Evolutionary conservation across 2,329 filamentous ascomycete genomes (phyloP).

Genomic region (Thielaviopsis punctulata): DNA sequence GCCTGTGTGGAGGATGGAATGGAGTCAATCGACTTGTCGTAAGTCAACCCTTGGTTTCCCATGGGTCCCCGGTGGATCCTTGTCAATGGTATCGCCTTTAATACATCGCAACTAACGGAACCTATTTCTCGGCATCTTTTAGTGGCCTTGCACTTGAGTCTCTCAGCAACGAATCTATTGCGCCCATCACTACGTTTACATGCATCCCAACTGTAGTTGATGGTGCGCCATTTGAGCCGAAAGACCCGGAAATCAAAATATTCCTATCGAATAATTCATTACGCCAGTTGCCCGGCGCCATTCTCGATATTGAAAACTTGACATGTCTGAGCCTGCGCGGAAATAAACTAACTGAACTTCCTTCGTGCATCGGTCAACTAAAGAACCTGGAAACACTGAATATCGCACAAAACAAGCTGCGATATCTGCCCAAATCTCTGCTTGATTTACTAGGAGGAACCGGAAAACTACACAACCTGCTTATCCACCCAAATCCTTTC

Average conservation of each 20-base stretch:
- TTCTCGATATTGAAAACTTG: constrained; percentile 45
- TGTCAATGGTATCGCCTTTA: not conserved
- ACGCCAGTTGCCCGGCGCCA: constrained; percentile 34
- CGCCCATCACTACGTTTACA: constrained; percentile 36
- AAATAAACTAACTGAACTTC: constrained; percentile 44
- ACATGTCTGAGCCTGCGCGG: constrained; percentile 48
- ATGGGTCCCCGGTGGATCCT: not conserved
- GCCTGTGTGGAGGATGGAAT: constrained; percentile 38
- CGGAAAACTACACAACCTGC: constrained; percentile 32
- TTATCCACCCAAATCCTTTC: constrained; percentile 46
- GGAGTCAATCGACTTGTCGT: constrained; percentile 46
- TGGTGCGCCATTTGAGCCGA: constrained; percentile 41
- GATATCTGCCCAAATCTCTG: constrained; percentile 44
- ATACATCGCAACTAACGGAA: constrained; percentile 5
- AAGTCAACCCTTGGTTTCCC: too few relatives aligned
- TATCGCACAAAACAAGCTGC: constrained; percentile 44
- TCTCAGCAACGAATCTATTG: constrained; percentile 39
- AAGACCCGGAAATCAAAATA: constrained; percentile 41
- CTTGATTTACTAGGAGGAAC: constrained; percentile 33
- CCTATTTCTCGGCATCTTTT: not conserved
- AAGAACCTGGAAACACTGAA: constrained; percentile 45
- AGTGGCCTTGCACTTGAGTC: constrained; percentile 30
- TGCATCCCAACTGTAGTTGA: constrained; percentile 36
- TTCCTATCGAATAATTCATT: constrained; percentile 45
- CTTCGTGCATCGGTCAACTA: constrained; percentile 40